Evolutionary conservation across 2,329 filamentous ascomycete species (phyloP), one percentile per base, ranked within the genome.

Genomic region (Beauveria australis): DNA sequence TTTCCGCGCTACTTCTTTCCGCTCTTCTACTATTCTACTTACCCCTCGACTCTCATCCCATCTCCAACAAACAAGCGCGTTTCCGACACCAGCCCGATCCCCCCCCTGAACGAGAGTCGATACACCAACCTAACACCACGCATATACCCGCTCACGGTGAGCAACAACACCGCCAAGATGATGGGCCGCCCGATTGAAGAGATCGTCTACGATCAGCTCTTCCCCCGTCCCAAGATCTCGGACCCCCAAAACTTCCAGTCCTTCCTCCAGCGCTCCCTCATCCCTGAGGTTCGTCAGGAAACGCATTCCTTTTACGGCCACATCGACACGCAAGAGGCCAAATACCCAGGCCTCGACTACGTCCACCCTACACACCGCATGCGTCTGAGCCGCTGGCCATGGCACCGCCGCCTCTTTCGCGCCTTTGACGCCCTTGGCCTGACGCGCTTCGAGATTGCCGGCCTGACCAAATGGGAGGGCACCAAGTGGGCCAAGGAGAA

Each of bases 261-360:
- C 47, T 81, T 92, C 48, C 81, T 92, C 52, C 84, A 87, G 66
- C 84, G 87, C 62, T 82, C 85, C 71, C 82, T 92, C 53, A 87
- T 92, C 54, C 83, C 84, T 65, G 89, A 92, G 76, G 89, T 92
- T 61, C 87, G 89, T 61, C 86, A 89, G 69, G 89, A 92, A 73
- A 90, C 89, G 1, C 83, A 87, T 65, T 83, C 86, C 56, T 92
- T 90, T 75, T 92, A 91, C 73, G 89, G 89, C 66, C 87, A 89
- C 69, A 82, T 92, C 65, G 86, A 90, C 69, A 91, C 87, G 28
- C 84, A 88, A 66, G 89, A 93, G 76, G 89, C 89, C 65, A 89
- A 90, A 67, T 92, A 92, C 66, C 89, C 89, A 0, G 89, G 89
- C 33, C 82, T 93, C 60, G 89, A 93, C 77, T 93, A 93, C 77